These are phyloP conservation scores for Posidonia oceanica DNA, from an alignment of 116 monocot genomes.

Conservation along the genomic window DNA sequence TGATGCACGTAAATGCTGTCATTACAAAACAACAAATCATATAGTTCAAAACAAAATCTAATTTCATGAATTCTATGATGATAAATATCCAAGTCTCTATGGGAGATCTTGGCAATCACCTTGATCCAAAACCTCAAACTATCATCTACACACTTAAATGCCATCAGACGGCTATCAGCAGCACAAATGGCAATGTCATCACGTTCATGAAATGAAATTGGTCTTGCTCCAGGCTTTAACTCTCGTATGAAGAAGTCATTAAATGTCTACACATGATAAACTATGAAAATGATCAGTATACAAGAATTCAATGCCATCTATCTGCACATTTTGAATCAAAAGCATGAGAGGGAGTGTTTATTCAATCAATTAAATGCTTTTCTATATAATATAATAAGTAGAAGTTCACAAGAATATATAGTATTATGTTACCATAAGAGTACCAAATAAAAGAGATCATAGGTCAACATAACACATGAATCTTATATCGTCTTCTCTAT, in stretches of 20 bases:
- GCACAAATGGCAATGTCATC: conserved; percentile 74
- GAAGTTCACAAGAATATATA: neutral
- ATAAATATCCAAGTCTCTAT: conserved; percentile 1
- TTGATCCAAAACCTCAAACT: conserved; percentile 91
- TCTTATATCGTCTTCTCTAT: no score
- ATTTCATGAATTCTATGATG: no score
- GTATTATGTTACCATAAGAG: neutral
- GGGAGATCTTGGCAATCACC: conserved; percentile 25
- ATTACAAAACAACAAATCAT: no score
- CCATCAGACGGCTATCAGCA: conserved; percentile 92
- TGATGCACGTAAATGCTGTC: no score
- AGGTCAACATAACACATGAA: neutral
- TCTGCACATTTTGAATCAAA: neutral
- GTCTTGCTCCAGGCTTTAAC: conserved; percentile 74
- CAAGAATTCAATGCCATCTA: neutral
- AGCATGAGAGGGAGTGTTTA: neutral
- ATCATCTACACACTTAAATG: conserved; percentile 77
- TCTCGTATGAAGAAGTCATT: conserved; percentile 95
- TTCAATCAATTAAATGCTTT: neutral
- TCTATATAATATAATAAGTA: neutral
- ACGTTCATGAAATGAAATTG: conserved; percentile 41
- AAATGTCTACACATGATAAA: conserved; percentile 57
- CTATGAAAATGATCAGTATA: conserved; percentile 1
- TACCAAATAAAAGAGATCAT: neutral
- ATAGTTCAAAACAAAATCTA: no score